Percentiles rank a stretch among this genome's conserved stretches.
phyloP scores from a whole-genome alignment of 306 rosid species.

The Quercus berberidifolia region DNA sequence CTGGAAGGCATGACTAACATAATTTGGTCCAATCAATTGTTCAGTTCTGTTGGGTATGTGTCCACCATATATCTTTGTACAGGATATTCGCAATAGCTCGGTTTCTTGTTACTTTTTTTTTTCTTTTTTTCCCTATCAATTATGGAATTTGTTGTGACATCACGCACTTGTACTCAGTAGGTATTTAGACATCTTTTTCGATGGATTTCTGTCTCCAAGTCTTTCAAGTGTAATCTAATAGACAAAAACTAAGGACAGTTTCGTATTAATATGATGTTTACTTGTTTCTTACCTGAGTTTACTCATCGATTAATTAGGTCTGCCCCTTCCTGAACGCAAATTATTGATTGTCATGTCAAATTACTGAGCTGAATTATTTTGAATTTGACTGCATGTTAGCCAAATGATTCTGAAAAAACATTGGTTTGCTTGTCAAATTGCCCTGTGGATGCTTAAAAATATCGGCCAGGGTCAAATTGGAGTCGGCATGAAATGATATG shows the following conservation, averaged over 20 bases:
- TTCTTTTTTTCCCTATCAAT: background rate
- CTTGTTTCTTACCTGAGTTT: background rate
- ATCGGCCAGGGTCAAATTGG: no score
- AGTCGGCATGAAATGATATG: no score
- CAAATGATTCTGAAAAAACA: no score
- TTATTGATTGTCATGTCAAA: no score
- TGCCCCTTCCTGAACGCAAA: background rate
- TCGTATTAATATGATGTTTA: slow-evolving; percentile 26
- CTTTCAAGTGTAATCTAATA: slow-evolving; percentile 77
- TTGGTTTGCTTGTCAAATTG: no score
- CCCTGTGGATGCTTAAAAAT: no score
- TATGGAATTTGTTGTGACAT: slow-evolving; percentile 41
- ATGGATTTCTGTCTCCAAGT: slow-evolving; percentile 25
- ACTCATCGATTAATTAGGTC: background rate
- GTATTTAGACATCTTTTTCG: slow-evolving; percentile 35
- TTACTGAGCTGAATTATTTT: background rate
- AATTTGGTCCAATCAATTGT: slow-evolving; percentile 34
- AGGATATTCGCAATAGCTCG: slow-evolving; percentile 54
- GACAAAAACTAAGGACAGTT: slow-evolving; percentile 32
- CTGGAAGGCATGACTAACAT: slow-evolving; percentile 85
- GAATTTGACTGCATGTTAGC: no score
- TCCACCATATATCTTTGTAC: slow-evolving; percentile 60
- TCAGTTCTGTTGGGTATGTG: slow-evolving; percentile 34
- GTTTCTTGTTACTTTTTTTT: background rate
- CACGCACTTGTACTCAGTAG: slow-evolving; percentile 41